Base-by-base conservation (phyloP, 108 stramenopile genomes). In the Craspedostauros australis region DNA sequence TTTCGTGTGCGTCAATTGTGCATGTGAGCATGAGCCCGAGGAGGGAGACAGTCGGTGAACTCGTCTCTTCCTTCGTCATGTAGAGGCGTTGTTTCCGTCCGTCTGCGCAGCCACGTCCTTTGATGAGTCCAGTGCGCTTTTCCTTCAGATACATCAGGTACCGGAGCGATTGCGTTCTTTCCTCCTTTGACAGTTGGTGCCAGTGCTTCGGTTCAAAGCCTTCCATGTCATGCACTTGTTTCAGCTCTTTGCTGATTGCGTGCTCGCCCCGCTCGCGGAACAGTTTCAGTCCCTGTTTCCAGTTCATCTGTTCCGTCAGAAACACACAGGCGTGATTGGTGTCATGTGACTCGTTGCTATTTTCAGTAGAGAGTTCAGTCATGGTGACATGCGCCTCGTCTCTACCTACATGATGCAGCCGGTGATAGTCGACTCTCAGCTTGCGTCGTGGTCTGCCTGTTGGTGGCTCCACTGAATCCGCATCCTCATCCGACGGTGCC, bases 81-180 rank as follows among this genome's bases (percentile, higher is more conserved):
- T 40, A 56, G 15, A 28, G 31, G 8, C 77, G 30, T 32, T 79
- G 73, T 36, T 46, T 57, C 6, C 69, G 46, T 0, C 77, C 69
- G 26, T 74, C 58, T 1, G 64, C 73, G 29, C 68, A 75, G 0
- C 67, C 73, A 14, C 75, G 46, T 0, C 24, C 68, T 42, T 80
- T 80, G 31, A 73, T 62, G 2, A 23, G 39, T 24, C 71, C 63
- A 30, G 39, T 51, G 7, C 61, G 30, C 28, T 71, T 79, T 39
- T 72, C 33, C 31, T 70, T 78, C 3, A 78, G 42, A 50, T 66
- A 72, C 61, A 72, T 73, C 0, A 73, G 54, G 39, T 69, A 70
- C 16, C 34, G 39, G 8, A 79, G 60, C 1, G 77, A 59, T 11
- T 39, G 31, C 4, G 21, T 40, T 9, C 36, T 25, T 23, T 78